These are phyloP conservation scores for Penicillium brevicompactum DNA, from an alignment of 2,329 filamentous ascomycete genomes.

Conservation along the genomic window DNA sequence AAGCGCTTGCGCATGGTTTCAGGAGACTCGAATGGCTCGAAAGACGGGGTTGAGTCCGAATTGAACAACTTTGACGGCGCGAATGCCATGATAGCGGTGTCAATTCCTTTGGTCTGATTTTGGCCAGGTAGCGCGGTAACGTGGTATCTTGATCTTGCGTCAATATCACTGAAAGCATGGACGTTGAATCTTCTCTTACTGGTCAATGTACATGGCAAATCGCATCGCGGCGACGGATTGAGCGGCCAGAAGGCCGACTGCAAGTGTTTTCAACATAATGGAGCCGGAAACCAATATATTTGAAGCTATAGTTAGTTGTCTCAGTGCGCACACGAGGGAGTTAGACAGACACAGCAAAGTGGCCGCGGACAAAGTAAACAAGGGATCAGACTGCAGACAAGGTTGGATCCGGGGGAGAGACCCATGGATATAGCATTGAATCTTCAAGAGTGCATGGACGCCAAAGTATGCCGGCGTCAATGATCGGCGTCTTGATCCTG, in stretches of 20 bases:
- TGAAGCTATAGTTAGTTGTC: neutral
- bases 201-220: conserved; percentile 51
- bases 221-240: conserved; percentile 32
- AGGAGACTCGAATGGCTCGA: conserved; percentile 58
- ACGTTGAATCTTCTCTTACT: conserved; percentile 36
- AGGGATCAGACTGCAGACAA: neutral
- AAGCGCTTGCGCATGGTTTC: conserved; percentile 57
- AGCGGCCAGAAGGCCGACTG: conserved; percentile 33
- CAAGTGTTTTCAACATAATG: conserved; percentile 31
- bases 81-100: conserved; percentile 59
- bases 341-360: neutral
- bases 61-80: conserved; percentile 56
- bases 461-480: conserved; percentile 7
- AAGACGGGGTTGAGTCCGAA: conserved; percentile 45
- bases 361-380: neutral
- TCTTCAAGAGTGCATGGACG: neutral
- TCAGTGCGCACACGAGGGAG: neutral
- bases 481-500: conserved; percentile 5
- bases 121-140: conserved; percentile 35
- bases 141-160: conserved; percentile 43
- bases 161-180: neutral
- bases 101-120: conserved; percentile 48
- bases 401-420: neutral
- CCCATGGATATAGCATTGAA: conserved; percentile 7
- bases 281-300: neutral